Percentiles rank a stretch among this genome's conserved stretches.
Conservation (phyloP, 345 rosid species). For the Atalantia buxifolia region DNA sequence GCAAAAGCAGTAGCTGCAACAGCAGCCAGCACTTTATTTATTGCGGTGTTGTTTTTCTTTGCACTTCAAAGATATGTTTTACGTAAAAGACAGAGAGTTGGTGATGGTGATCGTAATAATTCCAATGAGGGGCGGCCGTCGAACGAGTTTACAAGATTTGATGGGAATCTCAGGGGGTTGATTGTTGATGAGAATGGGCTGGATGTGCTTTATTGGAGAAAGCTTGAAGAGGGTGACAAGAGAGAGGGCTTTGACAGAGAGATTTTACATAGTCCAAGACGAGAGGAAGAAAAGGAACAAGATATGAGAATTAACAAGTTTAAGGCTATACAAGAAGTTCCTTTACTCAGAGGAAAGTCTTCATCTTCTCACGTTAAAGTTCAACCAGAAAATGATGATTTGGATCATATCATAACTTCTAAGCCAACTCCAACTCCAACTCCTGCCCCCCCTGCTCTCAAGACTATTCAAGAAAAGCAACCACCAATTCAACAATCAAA, state of each 20-base stretch:
- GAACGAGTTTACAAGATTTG: slow-evolving; percentile 32
- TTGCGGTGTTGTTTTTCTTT: slow-evolving; percentile 51
- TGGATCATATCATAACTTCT: slow-evolving; percentile 1
- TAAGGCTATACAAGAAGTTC: slow-evolving; percentile 44
- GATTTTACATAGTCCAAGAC: slow-evolving; percentile 18
- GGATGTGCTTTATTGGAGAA: slow-evolving; percentile 78
- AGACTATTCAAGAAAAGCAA: slow-evolving; percentile 17
- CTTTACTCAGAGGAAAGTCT: slow-evolving; percentile 65
- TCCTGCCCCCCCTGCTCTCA: slow-evolving; percentile 13
- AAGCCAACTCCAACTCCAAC: slow-evolving; percentile 27
- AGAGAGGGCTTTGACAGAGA: slow-evolving; percentile 24
- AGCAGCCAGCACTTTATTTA: slow-evolving; percentile 53
- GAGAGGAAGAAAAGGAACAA: slow-evolving; percentile 19
- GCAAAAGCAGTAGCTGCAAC: slow-evolving; percentile 60
- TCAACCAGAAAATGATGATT: slow-evolving; percentile 15
- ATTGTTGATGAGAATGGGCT: slow-evolving; percentile 73
- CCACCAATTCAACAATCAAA: slow-evolving; percentile 21
- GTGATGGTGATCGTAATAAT: neutral
- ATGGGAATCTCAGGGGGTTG: slow-evolving; percentile 47
- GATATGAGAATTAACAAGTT: slow-evolving; percentile 20
- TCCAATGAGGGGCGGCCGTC: slow-evolving; percentile 16
- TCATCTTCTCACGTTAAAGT: slow-evolving; percentile 41
- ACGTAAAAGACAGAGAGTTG: slow-evolving; percentile 35
- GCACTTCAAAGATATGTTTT: slow-evolving; percentile 32
- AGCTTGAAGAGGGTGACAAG: slow-evolving; percentile 36